Conservation (phyloP, 2,329 filamentous ascomycete genomes). For the Aspergillus sp. region DNA sequence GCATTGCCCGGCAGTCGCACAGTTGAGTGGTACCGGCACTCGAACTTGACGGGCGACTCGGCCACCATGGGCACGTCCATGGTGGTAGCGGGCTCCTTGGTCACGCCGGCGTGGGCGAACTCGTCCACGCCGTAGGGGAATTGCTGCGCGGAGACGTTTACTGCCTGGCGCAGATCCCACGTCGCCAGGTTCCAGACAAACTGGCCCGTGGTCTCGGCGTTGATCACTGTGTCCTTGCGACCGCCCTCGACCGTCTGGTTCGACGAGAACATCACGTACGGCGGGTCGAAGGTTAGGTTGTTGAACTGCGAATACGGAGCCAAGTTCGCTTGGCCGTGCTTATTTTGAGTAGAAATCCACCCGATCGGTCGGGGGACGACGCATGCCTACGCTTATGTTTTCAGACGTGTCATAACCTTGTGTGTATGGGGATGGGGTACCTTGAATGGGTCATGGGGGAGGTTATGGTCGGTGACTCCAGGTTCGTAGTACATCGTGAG, state of each 20-base stretch:
- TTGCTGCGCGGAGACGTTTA: conserved; percentile 55
- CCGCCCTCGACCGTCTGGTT: conserved; percentile 50
- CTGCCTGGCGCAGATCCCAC: conserved; percentile 53
- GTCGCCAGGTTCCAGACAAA: conserved; percentile 63
- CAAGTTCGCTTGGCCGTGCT: conserved; percentile 50
- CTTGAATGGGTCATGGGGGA: conserved; percentile 57
- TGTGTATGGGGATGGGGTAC: conserved; percentile 20
- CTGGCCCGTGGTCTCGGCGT: conserved; percentile 54
- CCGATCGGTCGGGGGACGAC: conserved; percentile 62
- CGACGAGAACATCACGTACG: conserved; percentile 60
- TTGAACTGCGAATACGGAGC: conserved; percentile 63
- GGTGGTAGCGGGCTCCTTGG: conserved; percentile 45
- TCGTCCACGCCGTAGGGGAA: conserved; percentile 53
- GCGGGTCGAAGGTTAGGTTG: conserved; percentile 62
- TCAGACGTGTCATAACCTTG: background rate
- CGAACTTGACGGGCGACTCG: conserved; percentile 56
- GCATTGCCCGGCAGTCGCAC: conserved; percentile 55
- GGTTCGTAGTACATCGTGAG: conserved; percentile 52
- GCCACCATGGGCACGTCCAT: conserved; percentile 52
- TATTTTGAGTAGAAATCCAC: conserved; percentile 59
- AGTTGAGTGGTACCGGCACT: conserved; percentile 57
- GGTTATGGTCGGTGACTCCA: conserved; percentile 50
- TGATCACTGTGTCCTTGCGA: conserved; percentile 58
- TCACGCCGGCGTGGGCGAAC: conserved; percentile 50
- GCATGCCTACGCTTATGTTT: conserved; percentile 38